These are phyloP conservation scores for Moesziomyces globuligerus DNA, from an alignment of 1,284 basidiomycete species.

Conservation along the genomic window DNA sequence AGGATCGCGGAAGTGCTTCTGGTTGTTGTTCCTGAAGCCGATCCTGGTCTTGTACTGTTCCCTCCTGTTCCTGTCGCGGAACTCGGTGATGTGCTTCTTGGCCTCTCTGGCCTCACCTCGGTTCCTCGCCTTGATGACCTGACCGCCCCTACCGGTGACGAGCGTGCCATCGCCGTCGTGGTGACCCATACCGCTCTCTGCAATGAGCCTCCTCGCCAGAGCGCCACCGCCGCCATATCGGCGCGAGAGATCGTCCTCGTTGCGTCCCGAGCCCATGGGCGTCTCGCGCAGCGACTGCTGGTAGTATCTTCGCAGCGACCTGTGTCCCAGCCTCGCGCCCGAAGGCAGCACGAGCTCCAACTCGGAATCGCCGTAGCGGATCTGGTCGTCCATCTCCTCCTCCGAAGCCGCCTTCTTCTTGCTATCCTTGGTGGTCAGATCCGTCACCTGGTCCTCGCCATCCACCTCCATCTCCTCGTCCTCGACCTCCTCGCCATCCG, in stretches of 20 bases:
- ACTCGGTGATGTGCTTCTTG: slow-evolving; percentile 84
- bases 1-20: slow-evolving; percentile 66
- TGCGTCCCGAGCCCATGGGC: slow-evolving; percentile 22
- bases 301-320: slow-evolving; percentile 86
- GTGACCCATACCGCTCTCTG: slow-evolving; percentile 43
- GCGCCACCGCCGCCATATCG: slow-evolving; percentile 46
- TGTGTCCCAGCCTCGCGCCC: slow-evolving; percentile 89
- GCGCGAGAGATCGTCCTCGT: slow-evolving; percentile 27
- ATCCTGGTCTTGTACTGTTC: slow-evolving; percentile 85
- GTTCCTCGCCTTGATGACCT: slow-evolving; percentile 73
- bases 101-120: slow-evolving; percentile 93
- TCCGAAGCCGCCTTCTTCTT: slow-evolving; percentile 68
- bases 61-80: slow-evolving; percentile 80
- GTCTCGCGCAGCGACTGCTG: slow-evolving; percentile 72
- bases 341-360: slow-evolving; percentile 95
- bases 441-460: slow-evolving; percentile 21
- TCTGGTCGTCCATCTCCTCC: slow-evolving; percentile 74
- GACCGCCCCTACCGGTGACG: slow-evolving; percentile 51
- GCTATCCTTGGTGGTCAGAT: slow-evolving; percentile 15
- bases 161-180: slow-evolving; percentile 40
- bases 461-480: slow-evolving; percentile 51
- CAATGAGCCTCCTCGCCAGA: slow-evolving; percentile 54
- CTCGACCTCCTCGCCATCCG: slow-evolving; percentile 38
- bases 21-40: slow-evolving; percentile 63
- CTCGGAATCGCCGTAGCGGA: slow-evolving; percentile 69